Base-by-base conservation (phyloP, 2,329 filamentous ascomycete genomes). In the Xylaria hypoxylon region DNA sequence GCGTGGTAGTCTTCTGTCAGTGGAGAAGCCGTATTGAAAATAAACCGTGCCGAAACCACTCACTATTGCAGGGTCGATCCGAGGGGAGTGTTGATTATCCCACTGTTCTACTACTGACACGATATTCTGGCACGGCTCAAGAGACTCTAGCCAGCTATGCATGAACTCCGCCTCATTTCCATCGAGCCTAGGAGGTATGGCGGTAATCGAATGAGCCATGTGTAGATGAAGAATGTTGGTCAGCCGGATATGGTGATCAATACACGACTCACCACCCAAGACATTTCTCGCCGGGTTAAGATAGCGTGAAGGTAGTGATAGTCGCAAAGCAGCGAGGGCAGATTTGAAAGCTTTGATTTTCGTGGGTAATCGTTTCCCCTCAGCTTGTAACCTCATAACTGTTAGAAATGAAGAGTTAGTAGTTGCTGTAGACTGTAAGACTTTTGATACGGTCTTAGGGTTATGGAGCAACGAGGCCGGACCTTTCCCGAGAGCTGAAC, bases 51-150 rank as follows among this genome's bases (percentile, higher is more conserved):
- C 2, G 2, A 28, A 42, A 50, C 1, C 3, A 67, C 65, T 68
- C 47, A 68, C 65, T 47, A 79, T 74, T n/a, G 77, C 78, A 10
- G 78, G 77, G 52, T 79, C 77, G 4, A 78, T 76, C 2, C 67
- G 70, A 35, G 73, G 62, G 31, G 70, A 77, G 53, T 74, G 76
- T 5, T 73, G 68, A 42, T 71, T 75, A 57, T 78, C 71, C 78
- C 78, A 80, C 38, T 80, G 72, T 31, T 71, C 70, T 1, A 74
- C 71, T 1, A 78, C 50, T 2, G 64, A 63, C 2, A 75, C 73
- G 24, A 79, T 73, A 55, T 79, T 74, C 44, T 78, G 74, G 35
- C 73, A 77, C n/a, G 65, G 58, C 44, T 76, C 75, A 5, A 79
- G 72, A n/a, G 70, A 64, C 28, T 69, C 63, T 42, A 76, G 70